These are phyloP conservation scores for Lentinula boryana DNA, from an alignment of 768 basidiomycete genomes.

Conservation along the genomic window DNA sequence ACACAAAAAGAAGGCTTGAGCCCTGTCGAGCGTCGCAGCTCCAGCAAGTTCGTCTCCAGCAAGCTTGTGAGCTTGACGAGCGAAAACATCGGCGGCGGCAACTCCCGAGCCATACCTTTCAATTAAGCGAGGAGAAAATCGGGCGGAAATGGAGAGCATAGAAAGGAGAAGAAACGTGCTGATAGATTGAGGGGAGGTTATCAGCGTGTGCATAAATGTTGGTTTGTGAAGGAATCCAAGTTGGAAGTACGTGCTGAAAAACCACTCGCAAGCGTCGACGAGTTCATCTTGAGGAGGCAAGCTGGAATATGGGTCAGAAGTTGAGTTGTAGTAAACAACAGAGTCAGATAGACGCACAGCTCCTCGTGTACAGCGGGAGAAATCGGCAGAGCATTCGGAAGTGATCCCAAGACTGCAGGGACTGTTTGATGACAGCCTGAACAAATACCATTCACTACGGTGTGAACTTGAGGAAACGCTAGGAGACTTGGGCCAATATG, in stretches of 20 bases:
- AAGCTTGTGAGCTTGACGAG: constrained; percentile 8
- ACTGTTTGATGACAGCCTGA: constrained; percentile 3
- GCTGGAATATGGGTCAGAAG: not conserved
- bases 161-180: constrained; percentile 9
- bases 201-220: constrained; percentile 10
- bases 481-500: not conserved
- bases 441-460: constrained; percentile 3
- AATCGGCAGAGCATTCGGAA: not conserved
- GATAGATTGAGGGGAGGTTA: constrained; percentile 6
- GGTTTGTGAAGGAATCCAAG: constrained; percentile 9
- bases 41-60: constrained; percentile 7
- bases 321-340: not conserved
- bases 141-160: constrained; percentile 10
- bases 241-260: constrained; percentile 10
- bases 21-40: constrained; percentile 8
- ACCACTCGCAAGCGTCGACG: constrained; percentile 11
- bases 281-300: constrained; percentile 9
- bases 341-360: not conserved
- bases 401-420: constrained; percentile 1
- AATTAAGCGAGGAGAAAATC: constrained; percentile 9
- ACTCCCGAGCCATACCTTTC: constrained; percentile 6
- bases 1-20: constrained; percentile 10
- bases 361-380: not conserved
- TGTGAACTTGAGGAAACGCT: not conserved
- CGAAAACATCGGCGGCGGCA: constrained; percentile 9